Base-by-base conservation (phyloP, 805 yeast genomes). In the Phaffomyces antillensis region DNA sequence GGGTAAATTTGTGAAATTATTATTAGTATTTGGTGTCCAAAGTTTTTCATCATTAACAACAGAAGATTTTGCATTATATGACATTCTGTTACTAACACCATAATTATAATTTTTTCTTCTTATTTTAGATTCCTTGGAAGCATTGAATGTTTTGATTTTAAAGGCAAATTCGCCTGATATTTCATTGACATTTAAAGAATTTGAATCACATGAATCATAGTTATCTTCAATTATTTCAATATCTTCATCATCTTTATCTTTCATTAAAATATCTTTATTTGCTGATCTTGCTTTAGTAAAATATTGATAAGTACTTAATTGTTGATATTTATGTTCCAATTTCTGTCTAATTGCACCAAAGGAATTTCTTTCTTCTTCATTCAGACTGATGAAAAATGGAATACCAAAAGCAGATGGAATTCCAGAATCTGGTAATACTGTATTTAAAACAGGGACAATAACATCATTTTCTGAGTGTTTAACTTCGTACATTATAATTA, bases 331-430 rank as follows among this genome's bases (percentile, higher is more conserved):
- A 34, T 64, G 62, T 44, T 81, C 80, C 26, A 88, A 53, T 53
- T 83, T 84, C 20, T 60, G 58, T 51, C 83, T 65, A 8, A 89
- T 78, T 1, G 61, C 55, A 7, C 82, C 83, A 56, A 75, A 79
- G 23, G 86, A 79, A 3, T 56, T 54, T 6, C 71, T 61, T 34
- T 85, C 91, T 1, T 68, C 70, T 32, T 68, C 66, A 2, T 72
- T 42, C 12, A 88, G 55, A 0, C 79, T 72, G 26, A 89, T 68
- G 52, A 89, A 81, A 53, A 87, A 78, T 3, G 98, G 98, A 1
- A 81, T 60, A 2, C 89, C 95, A 64, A 88, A 85, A 1, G 80
- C 63, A 37, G 70, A 70, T 1, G 73, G 68, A 12, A 65, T 58
- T 65, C 44, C 67, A 45, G 60, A 71, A 63, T 53, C 69, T 58